Conservation (phyloP, 257 asterid species). For the Datura wrightii region DNA sequence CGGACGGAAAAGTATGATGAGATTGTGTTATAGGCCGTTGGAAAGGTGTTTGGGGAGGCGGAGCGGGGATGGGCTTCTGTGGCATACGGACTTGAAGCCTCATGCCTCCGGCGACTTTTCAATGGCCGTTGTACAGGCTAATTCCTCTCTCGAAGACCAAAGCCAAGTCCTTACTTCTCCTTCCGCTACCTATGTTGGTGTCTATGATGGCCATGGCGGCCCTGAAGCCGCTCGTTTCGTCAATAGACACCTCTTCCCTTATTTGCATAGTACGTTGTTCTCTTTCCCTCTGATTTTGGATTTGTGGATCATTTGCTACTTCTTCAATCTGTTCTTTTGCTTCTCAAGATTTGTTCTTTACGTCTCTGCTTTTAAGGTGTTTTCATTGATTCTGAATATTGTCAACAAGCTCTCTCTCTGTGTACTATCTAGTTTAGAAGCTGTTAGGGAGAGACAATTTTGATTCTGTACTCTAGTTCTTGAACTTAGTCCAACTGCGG, state of each 20-base stretch:
- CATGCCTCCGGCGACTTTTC: constrained; percentile 43
- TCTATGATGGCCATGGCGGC: constrained; percentile 45
- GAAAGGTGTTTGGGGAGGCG: constrained; percentile 34
- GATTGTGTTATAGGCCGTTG: constrained; percentile 35
- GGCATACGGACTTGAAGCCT: constrained; percentile 37
- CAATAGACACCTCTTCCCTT: constrained; percentile 38
- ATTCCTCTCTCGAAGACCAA: constrained; percentile 42
- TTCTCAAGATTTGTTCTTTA: neutral
- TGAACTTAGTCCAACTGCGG: neutral
- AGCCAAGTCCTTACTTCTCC: constrained; percentile 40
- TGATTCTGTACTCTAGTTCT: neutral
- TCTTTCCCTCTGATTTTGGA: neutral
- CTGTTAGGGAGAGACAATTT: neutral
- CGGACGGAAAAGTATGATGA: neutral
- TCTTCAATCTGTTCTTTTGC: neutral
- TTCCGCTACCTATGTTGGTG: constrained; percentile 41
- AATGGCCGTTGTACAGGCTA: constrained; percentile 46
- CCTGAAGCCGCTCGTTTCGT: constrained; percentile 40
- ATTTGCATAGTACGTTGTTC: constrained; percentile 35
- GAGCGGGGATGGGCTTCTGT: constrained; percentile 34
- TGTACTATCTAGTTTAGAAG: neutral
- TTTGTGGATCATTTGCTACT: neutral
- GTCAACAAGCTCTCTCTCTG: neutral
- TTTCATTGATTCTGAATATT: neutral
- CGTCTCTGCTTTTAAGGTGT: neutral